A percentile compares a stretch with the other conserved stretches of the same genome.
Evolutionary conservation across 345 rosid species (phyloP).

Genomic region (rapeseed (Brassica napus)): DNA sequence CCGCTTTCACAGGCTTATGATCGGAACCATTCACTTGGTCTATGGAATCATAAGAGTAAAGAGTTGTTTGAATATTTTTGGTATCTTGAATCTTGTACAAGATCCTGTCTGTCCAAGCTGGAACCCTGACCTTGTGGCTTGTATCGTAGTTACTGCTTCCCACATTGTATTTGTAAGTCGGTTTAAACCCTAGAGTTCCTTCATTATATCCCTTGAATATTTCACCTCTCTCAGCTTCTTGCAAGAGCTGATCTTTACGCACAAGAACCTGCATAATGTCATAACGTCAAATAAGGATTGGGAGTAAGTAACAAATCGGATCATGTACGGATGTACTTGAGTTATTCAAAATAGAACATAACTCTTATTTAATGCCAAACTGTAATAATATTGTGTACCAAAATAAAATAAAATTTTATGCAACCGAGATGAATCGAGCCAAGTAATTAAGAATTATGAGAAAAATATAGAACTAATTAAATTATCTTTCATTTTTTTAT

Average conservation of each 20-base stretch:
- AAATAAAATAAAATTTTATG: neutral
- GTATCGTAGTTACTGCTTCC: constrained; percentile 69
- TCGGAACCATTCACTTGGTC: constrained; percentile 52
- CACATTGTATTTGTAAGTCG: constrained; percentile 59
- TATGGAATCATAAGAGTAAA: constrained; percentile 52
- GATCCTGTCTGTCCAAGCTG: constrained; percentile 65
- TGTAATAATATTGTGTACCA: neutral
- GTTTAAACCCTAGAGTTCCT: constrained; percentile 63
- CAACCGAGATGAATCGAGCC: neutral
- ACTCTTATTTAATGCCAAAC: neutral
- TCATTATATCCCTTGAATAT: constrained; percentile 63
- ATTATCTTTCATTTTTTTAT: neutral
- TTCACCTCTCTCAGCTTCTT: constrained; percentile 68
- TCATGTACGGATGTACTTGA: neutral
- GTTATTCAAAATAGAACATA: neutral
- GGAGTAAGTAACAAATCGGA: neutral
- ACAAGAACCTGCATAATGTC: constrained; percentile 48
- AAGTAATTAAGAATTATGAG: neutral
- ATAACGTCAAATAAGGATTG: neutral
- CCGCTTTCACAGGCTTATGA: constrained; percentile 62
- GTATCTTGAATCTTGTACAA: constrained; percentile 49
- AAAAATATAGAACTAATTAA: neutral
- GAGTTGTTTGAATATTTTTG: constrained; percentile 35
- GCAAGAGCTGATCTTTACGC: constrained; percentile 66
- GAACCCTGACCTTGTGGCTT: constrained; percentile 62